A percentile compares a stretch with the other conserved stretches of the same genome.
Evolutionary conservation across 2,329 filamentous ascomycete species (phyloP).

Genomic region (Gaeumannomyces tritici): DNA sequence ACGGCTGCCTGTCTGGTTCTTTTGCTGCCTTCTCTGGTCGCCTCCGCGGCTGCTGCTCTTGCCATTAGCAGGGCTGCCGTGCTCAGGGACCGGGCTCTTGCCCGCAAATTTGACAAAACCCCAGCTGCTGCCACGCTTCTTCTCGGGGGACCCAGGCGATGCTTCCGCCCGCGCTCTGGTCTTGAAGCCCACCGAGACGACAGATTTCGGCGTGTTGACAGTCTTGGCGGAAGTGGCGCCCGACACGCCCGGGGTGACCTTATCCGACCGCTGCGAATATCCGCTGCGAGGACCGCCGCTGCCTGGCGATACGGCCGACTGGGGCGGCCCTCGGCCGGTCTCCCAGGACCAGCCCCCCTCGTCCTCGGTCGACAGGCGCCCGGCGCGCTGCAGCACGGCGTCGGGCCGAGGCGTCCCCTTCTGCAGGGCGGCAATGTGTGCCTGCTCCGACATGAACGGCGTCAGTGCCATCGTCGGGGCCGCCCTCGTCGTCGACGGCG

Average conservation of each 20-base stretch:
- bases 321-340: too few relatives aligned
- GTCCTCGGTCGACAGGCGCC: too few relatives aligned
- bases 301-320: not conserved
- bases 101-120: not conserved
- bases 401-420: not conserved
- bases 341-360: too few relatives aligned
- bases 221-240: not conserved
- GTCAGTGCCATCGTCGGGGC: slow-evolving; percentile 9
- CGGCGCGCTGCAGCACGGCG: not conserved
- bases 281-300: not conserved
- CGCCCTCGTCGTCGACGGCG: too few relatives aligned
- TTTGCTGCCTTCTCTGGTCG: not conserved
- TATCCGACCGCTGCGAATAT: not conserved
- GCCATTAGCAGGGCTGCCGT: not conserved
- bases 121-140: not conserved
- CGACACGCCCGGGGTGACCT: not conserved
- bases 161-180: not conserved
- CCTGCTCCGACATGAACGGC: slow-evolving; percentile 16
- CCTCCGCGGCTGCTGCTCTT: not conserved
- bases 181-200: not conserved
- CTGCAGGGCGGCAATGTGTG: slow-evolving; percentile 22
- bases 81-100: not conserved
- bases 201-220: not conserved
- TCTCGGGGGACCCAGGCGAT: not conserved
- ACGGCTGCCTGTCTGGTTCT: not conserved